These are phyloP conservation scores for Penstemon eatonii DNA, from an alignment of 257 asterid species.

Conservation along the genomic window DNA sequence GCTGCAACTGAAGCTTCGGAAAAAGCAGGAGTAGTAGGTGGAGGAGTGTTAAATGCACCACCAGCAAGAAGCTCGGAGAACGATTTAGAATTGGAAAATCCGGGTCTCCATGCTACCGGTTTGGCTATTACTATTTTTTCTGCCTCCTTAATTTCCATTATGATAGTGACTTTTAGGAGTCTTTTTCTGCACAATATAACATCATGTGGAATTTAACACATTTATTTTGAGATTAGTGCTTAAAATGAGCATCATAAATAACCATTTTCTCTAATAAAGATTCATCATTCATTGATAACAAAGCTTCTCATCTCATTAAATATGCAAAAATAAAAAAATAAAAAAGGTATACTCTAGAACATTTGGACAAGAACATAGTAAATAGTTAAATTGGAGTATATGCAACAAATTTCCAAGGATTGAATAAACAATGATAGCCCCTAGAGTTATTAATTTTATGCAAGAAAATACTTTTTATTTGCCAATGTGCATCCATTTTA, in stretches of 20 bases:
- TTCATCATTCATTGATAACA: not conserved
- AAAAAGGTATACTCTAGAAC: too few relatives aligned
- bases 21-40: constrained; percentile 23
- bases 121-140: constrained; percentile 57
- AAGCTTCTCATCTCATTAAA: not conserved
- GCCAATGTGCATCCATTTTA: constrained; percentile 29
- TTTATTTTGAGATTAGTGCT: constrained; percentile 3
- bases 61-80: constrained; percentile 51
- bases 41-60: constrained; percentile 48
- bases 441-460: not conserved
- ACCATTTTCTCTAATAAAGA: not conserved
- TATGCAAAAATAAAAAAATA: not conserved
- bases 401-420: constrained; percentile 15
- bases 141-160: constrained; percentile 53
- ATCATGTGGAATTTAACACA: constrained; percentile 14
- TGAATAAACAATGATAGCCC: constrained; percentile 5
- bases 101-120: constrained; percentile 87
- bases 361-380: constrained; percentile 1
- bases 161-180: constrained; percentile 13
- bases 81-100: constrained; percentile 45
- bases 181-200: constrained; percentile 29
- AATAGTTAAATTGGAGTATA: not conserved
- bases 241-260: constrained; percentile 13
- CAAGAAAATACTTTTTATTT: constrained; percentile 8
- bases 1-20: constrained; percentile 46